Evolutionary conservation across 2,329 filamentous ascomycete genomes (phyloP), one percentile per base, ranked within the genome.

Genomic region (Exophiala oligosperma): DNA sequence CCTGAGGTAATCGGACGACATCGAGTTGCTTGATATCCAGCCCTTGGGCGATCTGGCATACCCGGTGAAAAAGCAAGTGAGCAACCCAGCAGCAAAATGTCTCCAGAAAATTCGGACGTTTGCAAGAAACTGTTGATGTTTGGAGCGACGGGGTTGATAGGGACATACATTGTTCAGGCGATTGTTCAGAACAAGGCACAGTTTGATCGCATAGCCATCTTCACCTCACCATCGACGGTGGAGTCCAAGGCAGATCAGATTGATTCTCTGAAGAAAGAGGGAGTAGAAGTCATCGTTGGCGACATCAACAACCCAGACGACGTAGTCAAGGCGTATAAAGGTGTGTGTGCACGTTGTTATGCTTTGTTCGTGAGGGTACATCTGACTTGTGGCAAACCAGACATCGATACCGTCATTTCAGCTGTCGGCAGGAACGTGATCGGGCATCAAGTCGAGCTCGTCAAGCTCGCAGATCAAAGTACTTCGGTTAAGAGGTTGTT

Each of bases 391-490:
- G 11, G 17, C 17, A 17, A 17, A 8, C 32, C 52, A 52, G 56
- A 78, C 52, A 80, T 86, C 64, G 85, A 89, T 69, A 89, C 86
- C 0, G 77, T 89, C 40, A 73, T 90, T 52, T 86, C 82, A 21
- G 81, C 82, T 1, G 77, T 90, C 0, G 87, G 88, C 1, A 79
- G 87, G 56, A 79, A 78, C 24, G 83, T 80, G 0, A 80, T 90
- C 11, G 76, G 79, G 17, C 71, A 77, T 4, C 87, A 90, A 66
- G 80, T 85, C 55, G 73, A 80, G 2, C 78, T 89, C n/a, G 78
- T 90, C 50, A 74, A 74, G 35, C 73, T 86, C 6, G 86, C 87
- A 8, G 81, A 83, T 38, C 70, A 76, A 48, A 79, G 69, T 74
- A 28, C 49, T 2, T 77, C 72, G 17, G 80, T 89, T 32, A 78